Percentiles rank a stretch among this genome's conserved stretches.
These are phyloP conservation scores for Agrocybe praecox DNA, from an alignment of 768 basidiomycete genomes.

Conservation along the genomic window DNA sequence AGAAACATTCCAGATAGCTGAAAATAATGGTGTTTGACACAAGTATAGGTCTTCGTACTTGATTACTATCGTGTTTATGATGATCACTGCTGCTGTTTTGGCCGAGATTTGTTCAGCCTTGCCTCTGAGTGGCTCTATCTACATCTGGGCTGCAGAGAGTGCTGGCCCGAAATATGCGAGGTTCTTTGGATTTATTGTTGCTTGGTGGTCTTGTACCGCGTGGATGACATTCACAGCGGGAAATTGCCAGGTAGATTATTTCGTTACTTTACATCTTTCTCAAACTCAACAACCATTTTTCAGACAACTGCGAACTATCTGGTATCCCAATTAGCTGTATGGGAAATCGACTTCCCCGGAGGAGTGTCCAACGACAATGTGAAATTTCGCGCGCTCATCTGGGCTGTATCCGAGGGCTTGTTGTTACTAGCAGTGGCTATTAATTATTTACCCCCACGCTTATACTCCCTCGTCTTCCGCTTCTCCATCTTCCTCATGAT, in stretches of 20 bases:
- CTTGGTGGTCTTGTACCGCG: constrained; percentile 94
- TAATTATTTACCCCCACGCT: constrained; percentile 81
- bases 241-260: constrained; percentile 70
- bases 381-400: constrained; percentile 86
- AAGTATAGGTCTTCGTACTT: constrained; percentile 76
- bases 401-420: constrained; percentile 78
- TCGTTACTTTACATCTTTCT: neutral
- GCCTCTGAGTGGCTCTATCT: constrained; percentile 88
- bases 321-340: constrained; percentile 81
- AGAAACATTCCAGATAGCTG: neutral
- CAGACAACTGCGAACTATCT: constrained; percentile 91
- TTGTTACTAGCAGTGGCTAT: constrained; percentile 73
- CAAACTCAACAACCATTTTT: neutral
- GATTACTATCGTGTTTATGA: constrained; percentile 84
- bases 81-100: constrained; percentile 82
- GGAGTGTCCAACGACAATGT: constrained; percentile 70
- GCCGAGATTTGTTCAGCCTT: constrained; percentile 92
- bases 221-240: constrained; percentile 95
- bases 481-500: constrained; percentile 75
- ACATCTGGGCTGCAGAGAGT: constrained; percentile 93
- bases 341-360: constrained; percentile 82
- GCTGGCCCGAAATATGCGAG: constrained; percentile 86
- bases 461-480: constrained; percentile 78
- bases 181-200: constrained; percentile 87
- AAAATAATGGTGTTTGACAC: neutral